Base-by-base conservation (phyloP, 2,329 filamentous ascomycete genomes). In the Colletotrichum somersetense region DNA sequence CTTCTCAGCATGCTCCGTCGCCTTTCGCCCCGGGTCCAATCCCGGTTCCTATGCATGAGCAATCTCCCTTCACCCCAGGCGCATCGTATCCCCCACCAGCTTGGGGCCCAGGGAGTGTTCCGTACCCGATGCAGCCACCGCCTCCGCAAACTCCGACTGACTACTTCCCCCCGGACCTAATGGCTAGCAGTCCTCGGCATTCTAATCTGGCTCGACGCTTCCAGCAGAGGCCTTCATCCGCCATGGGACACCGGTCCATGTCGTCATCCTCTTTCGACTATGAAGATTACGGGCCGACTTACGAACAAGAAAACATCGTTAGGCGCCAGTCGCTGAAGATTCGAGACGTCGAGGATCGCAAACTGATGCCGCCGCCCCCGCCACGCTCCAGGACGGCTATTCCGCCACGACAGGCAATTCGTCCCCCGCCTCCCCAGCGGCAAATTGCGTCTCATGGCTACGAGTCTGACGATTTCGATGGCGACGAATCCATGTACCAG, bases 341-440 rank as follows among this genome's bases (percentile, higher is more conserved):
- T 76, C 85, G 82, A 66, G 77, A 80, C 10, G 82, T 85, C 0
- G 84, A 87, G 1, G 85, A 87, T 63, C 81, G 84, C 42, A 79
- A 76, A 62, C 80, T 81, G 40, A 87, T 88, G 86, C 87, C 87
- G 30, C 86, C 87, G 14, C 86, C 86, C 5, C 78, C 79, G 12
- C 76, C 80, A 10, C 59, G 33, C 69, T 56, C 78, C 77, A 59
- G 76, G 74, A 23, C 72, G 76, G 16, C 66, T 67, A 7, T 74
- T 73, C n/a, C 76, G 75, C 42, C 77, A 77, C 62, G 76, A 70
- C 58, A 78, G 55, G 75, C 78, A 40, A 12, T 78, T 79, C 63
- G 57, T 20, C 77, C 77, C 12, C 77, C 80, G 4, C 77, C 79
- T n/a, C 76, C 76, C 10, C 68, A 64, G 44, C 73, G 75, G 16